Conservation (phyloP, 306 rosid species). For the Prunus davidiana region DNA sequence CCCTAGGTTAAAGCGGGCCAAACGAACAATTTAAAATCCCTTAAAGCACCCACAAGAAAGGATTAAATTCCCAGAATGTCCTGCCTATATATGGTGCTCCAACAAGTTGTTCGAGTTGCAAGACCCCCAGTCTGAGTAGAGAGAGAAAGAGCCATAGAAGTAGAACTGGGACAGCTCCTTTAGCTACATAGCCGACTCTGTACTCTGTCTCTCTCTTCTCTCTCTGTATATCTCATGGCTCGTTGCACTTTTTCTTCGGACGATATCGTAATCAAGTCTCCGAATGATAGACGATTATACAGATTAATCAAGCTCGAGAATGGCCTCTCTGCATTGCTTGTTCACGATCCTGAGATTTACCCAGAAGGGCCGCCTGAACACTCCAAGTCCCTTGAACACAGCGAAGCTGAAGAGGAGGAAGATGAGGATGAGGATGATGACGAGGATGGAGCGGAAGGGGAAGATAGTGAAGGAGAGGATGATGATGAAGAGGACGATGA, state of each 20-base stretch:
- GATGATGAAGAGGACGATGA: slow-evolving; percentile 19
- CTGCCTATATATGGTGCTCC: background rate
- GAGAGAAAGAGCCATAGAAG: background rate
- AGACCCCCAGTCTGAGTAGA: background rate
- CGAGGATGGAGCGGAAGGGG: slow-evolving; percentile 12
- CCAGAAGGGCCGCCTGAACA: slow-evolving; percentile 45
- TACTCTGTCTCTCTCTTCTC: background rate
- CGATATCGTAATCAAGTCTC: slow-evolving; percentile 64
- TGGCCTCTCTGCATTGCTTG: slow-evolving; percentile 74
- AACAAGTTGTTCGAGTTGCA: background rate
- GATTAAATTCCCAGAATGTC: background rate
- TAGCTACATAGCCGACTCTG: background rate
- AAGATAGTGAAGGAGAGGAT: background rate
- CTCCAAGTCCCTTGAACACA: slow-evolving; percentile 17
- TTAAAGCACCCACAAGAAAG: background rate
- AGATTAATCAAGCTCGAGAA: slow-evolving; percentile 59
- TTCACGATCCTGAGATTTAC: slow-evolving; percentile 94
- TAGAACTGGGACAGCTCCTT: background rate
- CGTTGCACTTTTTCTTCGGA: slow-evolving; percentile 47
- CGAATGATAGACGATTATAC: slow-evolving; percentile 70
- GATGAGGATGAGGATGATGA: slow-evolving; percentile 19
- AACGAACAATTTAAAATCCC: background rate
- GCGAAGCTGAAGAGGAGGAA: slow-evolving; percentile 31
- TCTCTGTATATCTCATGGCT: slow-evolving; percentile 12
- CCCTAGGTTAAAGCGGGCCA: background rate